These are phyloP conservation scores for Crinitomyces ghanaensis DNA, from an alignment of 805 yeast species.

Conservation along the genomic window DNA sequence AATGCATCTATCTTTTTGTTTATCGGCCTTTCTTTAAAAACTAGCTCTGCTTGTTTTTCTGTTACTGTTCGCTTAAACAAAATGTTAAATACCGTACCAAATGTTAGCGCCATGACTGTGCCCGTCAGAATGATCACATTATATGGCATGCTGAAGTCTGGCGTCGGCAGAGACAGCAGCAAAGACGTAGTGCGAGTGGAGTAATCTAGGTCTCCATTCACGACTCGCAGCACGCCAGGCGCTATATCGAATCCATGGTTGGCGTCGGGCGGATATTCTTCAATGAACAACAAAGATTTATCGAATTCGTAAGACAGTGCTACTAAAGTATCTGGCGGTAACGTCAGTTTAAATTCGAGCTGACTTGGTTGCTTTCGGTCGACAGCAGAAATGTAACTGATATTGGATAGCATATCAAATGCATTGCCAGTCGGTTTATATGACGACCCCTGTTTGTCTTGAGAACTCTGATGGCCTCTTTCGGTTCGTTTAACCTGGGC, in stretches of 20 bases:
- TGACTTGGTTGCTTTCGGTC: slow-evolving; percentile 79
- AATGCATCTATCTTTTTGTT: slow-evolving; percentile 1
- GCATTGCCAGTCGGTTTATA: background rate
- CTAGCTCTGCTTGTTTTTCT: slow-evolving; percentile 41
- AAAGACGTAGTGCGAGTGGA: slow-evolving; percentile 71
- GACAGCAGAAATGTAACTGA: too few species aligned
- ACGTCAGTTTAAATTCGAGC: slow-evolving; percentile 49
- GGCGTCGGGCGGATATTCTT: slow-evolving; percentile 99
- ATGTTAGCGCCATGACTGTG: slow-evolving; percentile 83
- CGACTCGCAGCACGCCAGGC: slow-evolving; percentile 67
- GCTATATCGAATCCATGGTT: slow-evolving; percentile 94
- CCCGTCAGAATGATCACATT: slow-evolving; percentile 91
- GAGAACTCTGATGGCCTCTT: slow-evolving; percentile 49
- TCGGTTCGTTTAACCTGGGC: too few species aligned
- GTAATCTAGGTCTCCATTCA: slow-evolving; percentile 20
- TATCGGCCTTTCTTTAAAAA: slow-evolving; percentile 6
- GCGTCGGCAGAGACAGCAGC: slow-evolving; percentile 80
- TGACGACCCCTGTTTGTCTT: too few species aligned
- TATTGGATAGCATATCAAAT: slow-evolving; percentile 17
- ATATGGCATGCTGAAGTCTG: slow-evolving; percentile 98
- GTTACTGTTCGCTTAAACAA: slow-evolving; percentile 64
- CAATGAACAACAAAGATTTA: slow-evolving; percentile 68
- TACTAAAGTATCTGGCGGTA: slow-evolving; percentile 56
- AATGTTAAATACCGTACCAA: slow-evolving; percentile 76
- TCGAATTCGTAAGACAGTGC: slow-evolving; percentile 71